Percentiles rank a stretch among this genome's conserved stretches.
phyloP scores from a whole-genome alignment of 495 filamentous ascomycete species.

The Tuber umbilicatum region DNA sequence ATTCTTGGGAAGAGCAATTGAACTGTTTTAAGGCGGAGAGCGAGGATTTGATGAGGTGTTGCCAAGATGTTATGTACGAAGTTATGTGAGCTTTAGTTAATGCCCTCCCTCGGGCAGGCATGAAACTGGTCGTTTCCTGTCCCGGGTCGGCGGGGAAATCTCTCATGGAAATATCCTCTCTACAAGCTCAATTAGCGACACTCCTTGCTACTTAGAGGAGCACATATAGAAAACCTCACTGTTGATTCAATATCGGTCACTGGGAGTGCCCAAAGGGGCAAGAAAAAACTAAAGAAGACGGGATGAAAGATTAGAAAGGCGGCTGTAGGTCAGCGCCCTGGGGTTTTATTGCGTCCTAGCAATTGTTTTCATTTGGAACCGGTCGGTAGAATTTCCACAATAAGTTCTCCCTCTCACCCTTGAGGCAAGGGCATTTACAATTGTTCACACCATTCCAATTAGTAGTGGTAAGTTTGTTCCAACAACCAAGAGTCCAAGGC shows the following conservation, averaged over 20 bases:
- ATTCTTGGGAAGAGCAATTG: conserved; percentile 75
- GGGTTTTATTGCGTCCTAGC: conserved; percentile 69
- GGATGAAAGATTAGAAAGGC: conserved; percentile 74
- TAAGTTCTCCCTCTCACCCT: neutral
- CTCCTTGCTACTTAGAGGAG: conserved; percentile 79
- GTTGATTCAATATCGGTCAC: conserved; percentile 70
- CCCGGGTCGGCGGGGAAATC: conserved; percentile 79
- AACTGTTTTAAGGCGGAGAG: conserved; percentile 93
- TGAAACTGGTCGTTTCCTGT: conserved; percentile 5
- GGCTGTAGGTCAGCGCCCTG: conserved; percentile 82
- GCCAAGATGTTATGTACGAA: conserved; percentile 83
- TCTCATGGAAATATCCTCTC: conserved; percentile 81
- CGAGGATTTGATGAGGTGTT: conserved; percentile 81
- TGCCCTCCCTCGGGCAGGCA: conserved; percentile 5
- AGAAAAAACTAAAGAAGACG: conserved; percentile 83
- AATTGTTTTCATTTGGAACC: conserved; percentile 85
- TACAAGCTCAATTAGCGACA: conserved; percentile 78
- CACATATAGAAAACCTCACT: conserved; percentile 81
- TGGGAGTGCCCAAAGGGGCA: conserved; percentile 81
- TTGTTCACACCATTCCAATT: neutral
- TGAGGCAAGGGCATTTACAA: neutral
- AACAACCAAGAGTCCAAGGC: no score
- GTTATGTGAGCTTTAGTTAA: conserved; percentile 56
- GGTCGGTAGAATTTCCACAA: conserved; percentile 59
- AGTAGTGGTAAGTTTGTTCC: neutral